Evolutionary conservation across 164 flowering plant genomes (phyloP).

Genomic region (Amborella trichopoda): DNA sequence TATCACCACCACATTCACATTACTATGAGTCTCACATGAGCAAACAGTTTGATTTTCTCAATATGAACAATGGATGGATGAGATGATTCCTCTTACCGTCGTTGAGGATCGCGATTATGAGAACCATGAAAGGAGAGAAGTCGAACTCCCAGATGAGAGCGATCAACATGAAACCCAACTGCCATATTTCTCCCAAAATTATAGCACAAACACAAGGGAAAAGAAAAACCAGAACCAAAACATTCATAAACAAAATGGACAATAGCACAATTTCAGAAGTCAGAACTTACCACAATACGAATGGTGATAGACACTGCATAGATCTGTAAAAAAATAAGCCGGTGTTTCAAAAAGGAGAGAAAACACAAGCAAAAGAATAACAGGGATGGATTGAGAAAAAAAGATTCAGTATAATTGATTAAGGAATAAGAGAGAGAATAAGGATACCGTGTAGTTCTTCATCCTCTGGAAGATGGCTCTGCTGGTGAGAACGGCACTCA

Average conservation of each 20-base stretch:
- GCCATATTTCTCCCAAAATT: no score
- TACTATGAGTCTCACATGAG: no score
- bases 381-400: not conserved
- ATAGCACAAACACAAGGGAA: no score
- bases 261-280: not conserved
- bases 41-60: no score
- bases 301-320: constrained; percentile 34
- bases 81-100: no score
- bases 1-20: no score
- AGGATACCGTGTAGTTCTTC: constrained; percentile 23
- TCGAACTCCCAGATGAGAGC: constrained; percentile 35
- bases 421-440: not conserved
- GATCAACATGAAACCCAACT: constrained; percentile 25
- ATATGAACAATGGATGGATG: no score
- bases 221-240: not conserved
- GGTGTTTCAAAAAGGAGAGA: no score
- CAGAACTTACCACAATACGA: constrained; percentile 13
- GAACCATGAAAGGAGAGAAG: constrained; percentile 32
- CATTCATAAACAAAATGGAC: not conserved
- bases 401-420: not conserved
- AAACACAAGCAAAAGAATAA: not conserved
- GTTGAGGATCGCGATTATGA: constrained; percentile 27
- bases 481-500: constrained; percentile 22
- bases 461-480: constrained; percentile 27
- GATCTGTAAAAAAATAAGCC: constrained; percentile 7